Evolutionary conservation across 1,139 yeast species (phyloP), one percentile per base, ranked within the genome.

Genomic region (Geotrichum cucujoidarum): DNA sequence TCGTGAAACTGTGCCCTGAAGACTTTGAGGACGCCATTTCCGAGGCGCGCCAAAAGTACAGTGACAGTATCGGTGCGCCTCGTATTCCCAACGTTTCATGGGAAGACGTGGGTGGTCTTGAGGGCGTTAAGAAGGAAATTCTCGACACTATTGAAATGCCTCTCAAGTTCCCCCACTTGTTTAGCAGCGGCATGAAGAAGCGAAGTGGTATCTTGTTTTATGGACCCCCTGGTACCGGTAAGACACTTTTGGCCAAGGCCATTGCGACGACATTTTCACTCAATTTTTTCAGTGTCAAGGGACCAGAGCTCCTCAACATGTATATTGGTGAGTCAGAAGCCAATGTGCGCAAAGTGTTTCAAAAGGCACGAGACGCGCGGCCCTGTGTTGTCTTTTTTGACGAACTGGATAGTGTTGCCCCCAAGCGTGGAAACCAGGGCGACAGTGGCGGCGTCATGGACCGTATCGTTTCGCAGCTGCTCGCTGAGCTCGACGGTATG

Each of bases 381-480:
- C 98, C 98, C 0, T 92, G 98, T 73, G 96, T 92, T 31, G 90
- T 92, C 32, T 92, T 92, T 65, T 92, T 92, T 61, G 98, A 92
- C 69, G 98, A 92, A 67, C 76, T 92, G 67, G 98, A 92, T 68
- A 89, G 97, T 1, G 96, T 90, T 1, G 98, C 98, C 0, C 97
- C 97, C 0, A 90, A 92, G 65, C 80, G 97, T 70, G 97, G 97
- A 37, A 90, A 92, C 63, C 97, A 90, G 63, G 97, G 97, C 30
- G 97, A 92, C 66, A 88, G 97, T 1, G 97, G 97, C 21, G 97
- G 97, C 55, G 97, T 90, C 4, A 90, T 90, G 97, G 97, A 92
- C 64, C 77, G 98, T 66, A 92, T 92, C 57, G 98, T 92, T 1
- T 89, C 97, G 0, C 98, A 92, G 65, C 71, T 92, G 43, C 72